phyloP scores from a whole-genome alignment of 129 eudicot species.

The Saussurea involucrata region DNA sequence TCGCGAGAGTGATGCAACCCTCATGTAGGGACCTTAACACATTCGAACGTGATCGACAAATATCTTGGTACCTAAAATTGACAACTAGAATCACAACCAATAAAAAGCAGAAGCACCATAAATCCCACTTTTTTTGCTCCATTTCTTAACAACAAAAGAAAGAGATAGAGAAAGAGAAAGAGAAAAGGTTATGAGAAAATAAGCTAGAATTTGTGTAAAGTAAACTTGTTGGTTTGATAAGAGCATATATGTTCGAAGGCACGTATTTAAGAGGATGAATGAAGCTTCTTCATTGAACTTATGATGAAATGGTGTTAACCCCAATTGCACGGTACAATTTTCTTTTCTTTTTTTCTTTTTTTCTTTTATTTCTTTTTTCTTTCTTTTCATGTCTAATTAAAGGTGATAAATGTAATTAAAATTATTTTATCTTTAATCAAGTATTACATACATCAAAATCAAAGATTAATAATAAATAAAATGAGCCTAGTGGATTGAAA shows the following conservation, averaged over 20 bases:
- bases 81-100: not conserved
- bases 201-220: not conserved
- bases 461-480: no score
- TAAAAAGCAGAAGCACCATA: not conserved
- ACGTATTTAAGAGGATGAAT: not conserved
- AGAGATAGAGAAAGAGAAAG: not conserved
- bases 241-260: not conserved
- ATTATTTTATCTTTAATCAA: no score
- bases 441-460: no score
- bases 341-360: no score
- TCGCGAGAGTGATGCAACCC: slow-evolving; percentile 15
- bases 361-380: no score
- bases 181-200: not conserved
- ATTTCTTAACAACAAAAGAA: no score
- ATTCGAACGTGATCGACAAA: not conserved
- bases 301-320: no score
- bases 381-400: no score
- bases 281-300: not conserved
- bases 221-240: not conserved
- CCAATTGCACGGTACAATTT: no score
- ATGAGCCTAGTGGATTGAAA: no score
- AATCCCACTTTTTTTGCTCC: not conserved
- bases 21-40: not conserved
- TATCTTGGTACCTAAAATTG: not conserved
- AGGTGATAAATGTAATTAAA: no score